Base-by-base conservation (phyloP, 1,139 yeast species). In the Candida sp. region DNA sequence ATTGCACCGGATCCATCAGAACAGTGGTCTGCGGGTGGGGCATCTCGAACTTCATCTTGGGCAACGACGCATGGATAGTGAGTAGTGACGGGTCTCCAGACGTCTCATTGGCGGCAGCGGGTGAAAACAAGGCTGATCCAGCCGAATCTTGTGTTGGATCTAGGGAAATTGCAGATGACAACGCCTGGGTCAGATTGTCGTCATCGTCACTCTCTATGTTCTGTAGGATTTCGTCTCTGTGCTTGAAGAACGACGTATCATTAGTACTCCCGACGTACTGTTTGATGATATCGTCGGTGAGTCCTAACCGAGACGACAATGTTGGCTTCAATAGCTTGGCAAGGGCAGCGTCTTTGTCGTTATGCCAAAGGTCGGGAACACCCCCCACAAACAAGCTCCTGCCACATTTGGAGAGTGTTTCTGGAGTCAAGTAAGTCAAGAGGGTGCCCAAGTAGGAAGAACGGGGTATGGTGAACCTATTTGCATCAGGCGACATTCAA, bases 351-450 rank as follows among this genome's bases (percentile, higher is more conserved):
- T 58, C 59, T 51, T 66, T 37, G 62, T 67, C 62, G 44, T 72
- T 63, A 42, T 77, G 65, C 96, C 96, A 90, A 22, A 81, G 70
- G 23, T 70, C 68, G 0, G 97, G 96, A 2, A 87, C 67, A 0
- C 80, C 78, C 0, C 97, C 97, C 3, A 91, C 62, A 25, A 89
- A 69, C 2, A 81, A 63, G 5, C 81, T 76, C 45, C 77, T 70
- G 0, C 90, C 76, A 8, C 76, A 72, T 26, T 73, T 70, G 38
- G 85, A 75, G 6, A 90, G 65, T 44, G 81, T 80, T 6, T 66
- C 56, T 0, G 89, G 77, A 2, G 40, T 32, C 22, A 52, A 25
- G 6, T 44, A 37, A 6, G 47, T 35, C 25, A 52, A 37, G n/a
- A 52, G 46, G n/a, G 48, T 17, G 4, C 51, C 59, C 12, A 60